phyloP scores from a whole-genome alignment of 2,329 filamentous ascomycete genomes.

The Xylariaceae sp. region DNA sequence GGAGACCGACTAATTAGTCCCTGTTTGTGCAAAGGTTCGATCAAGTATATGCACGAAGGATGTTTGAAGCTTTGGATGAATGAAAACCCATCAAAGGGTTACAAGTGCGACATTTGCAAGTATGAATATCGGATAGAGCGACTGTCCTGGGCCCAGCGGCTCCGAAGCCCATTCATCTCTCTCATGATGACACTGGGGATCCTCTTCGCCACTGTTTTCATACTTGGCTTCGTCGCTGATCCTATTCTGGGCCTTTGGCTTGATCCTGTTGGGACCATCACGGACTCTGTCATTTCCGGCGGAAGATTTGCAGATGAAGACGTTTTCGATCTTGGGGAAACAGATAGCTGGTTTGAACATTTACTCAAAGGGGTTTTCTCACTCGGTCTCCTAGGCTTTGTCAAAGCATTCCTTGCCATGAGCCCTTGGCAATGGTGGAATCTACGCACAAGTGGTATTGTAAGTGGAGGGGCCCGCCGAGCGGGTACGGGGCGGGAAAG shows the following conservation, averaged over 20 bases:
- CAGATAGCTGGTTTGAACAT: slow-evolving; percentile 77
- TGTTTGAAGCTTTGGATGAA: slow-evolving; percentile 86
- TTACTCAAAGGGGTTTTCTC: slow-evolving; percentile 91
- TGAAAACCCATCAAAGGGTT: slow-evolving; percentile 78
- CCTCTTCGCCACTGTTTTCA: slow-evolving; percentile 74
- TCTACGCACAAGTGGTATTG: slow-evolving; percentile 66
- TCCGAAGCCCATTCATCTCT: slow-evolving; percentile 72
- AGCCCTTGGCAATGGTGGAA: slow-evolving; percentile 81
- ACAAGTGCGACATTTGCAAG: slow-evolving; percentile 85
- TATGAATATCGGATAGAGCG: slow-evolving; percentile 83
- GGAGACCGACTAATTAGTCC: slow-evolving; percentile 74
- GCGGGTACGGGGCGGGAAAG: slow-evolving; percentile 76
- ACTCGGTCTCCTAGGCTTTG: slow-evolving; percentile 82
- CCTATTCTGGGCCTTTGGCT: slow-evolving; percentile 89
- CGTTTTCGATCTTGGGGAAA: slow-evolving; percentile 54
- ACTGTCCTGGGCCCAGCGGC: slow-evolving; percentile 74
- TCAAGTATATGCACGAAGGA: slow-evolving; percentile 92
- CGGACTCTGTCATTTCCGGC: slow-evolving; percentile 56
- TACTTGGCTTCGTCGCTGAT: slow-evolving; percentile 90
- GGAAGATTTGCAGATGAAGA: slow-evolving; percentile 49
- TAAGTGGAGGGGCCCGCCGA: slow-evolving; percentile 60
- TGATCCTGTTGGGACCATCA: slow-evolving; percentile 73
- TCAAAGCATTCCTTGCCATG: slow-evolving; percentile 79
- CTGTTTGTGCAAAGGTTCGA: slow-evolving; percentile 91
- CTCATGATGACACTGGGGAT: slow-evolving; percentile 74